Percentiles rank a stretch among this genome's conserved stretches.
These are phyloP conservation scores for Aspergillus sp. DNA, from an alignment of 2,329 filamentous ascomycete genomes.

Conservation along the genomic window DNA sequence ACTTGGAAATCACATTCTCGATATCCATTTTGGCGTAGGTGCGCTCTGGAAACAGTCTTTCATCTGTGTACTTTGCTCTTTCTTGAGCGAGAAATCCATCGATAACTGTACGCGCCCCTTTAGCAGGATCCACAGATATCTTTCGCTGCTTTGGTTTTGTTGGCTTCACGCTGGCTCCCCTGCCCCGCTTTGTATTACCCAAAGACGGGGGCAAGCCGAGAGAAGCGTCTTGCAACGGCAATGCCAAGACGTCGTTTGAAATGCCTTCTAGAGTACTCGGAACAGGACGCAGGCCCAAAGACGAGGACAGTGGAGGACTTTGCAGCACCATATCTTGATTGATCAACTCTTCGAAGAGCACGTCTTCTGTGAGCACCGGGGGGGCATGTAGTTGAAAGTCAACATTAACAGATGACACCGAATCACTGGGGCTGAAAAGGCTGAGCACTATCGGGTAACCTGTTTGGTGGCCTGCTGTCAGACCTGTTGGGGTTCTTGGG, in stretches of 20 bases:
- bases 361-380: not conserved
- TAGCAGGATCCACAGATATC: not conserved
- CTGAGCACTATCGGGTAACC: not conserved
- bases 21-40: not conserved
- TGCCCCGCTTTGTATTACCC: not conserved
- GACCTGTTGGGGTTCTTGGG: not conserved
- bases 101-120: not conserved
- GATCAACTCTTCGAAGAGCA: not conserved
- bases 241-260: not conserved
- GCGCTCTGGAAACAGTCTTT: not conserved
- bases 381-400: no score
- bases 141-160: slow-evolving; percentile 1
- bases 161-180: not conserved
- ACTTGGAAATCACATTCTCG: not conserved
- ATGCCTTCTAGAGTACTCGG: not conserved
- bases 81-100: not conserved
- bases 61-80: not conserved
- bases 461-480: not conserved
- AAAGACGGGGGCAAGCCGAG: not conserved
- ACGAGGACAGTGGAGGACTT: not conserved
- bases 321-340: not conserved
- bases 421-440: not conserved
- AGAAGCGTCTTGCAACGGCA: not conserved
- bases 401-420: no score
- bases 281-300: not conserved